These are phyloP conservation scores for Geum urbanum DNA, from an alignment of 306 rosid genomes.

Conservation along the genomic window DNA sequence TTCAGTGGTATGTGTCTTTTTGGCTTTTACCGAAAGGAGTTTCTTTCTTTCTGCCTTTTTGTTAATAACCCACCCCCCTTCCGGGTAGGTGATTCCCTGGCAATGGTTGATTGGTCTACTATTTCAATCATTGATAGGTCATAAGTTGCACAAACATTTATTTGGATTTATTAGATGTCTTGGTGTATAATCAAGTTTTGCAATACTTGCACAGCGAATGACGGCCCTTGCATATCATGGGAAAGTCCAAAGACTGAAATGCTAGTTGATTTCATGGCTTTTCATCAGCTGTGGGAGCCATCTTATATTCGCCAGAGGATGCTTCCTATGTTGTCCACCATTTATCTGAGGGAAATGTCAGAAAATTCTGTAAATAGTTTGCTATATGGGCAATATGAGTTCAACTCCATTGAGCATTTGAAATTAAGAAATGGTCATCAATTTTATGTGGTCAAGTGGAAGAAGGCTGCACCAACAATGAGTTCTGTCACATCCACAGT, in stretches of 20 bases:
- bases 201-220: constrained; percentile 37
- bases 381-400: constrained; percentile 65
- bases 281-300: constrained; percentile 76
- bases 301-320: constrained; percentile 56
- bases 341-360: constrained; percentile 63
- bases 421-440: constrained; percentile 61
- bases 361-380: constrained; percentile 26
- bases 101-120: no score
- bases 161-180: constrained; percentile 13
- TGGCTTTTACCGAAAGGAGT: not conserved
- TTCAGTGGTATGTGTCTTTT: constrained; percentile 43
- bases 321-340: constrained; percentile 82
- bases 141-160: not conserved
- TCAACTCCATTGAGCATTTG: constrained; percentile 61
- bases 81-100: not conserved
- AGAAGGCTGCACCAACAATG: constrained; percentile 22
- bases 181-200: constrained; percentile 16
- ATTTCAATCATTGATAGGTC: not conserved
- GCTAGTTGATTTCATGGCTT: constrained; percentile 58
- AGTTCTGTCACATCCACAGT: constrained; percentile 14
- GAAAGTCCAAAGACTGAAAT: constrained; percentile 55
- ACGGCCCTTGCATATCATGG: constrained; percentile 53
- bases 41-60: not conserved
- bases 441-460: constrained; percentile 76
- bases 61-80: not conserved